These are phyloP conservation scores for Sclerospora graminicola DNA, from an alignment of 352 stramenopile species.

Conservation along the genomic window DNA sequence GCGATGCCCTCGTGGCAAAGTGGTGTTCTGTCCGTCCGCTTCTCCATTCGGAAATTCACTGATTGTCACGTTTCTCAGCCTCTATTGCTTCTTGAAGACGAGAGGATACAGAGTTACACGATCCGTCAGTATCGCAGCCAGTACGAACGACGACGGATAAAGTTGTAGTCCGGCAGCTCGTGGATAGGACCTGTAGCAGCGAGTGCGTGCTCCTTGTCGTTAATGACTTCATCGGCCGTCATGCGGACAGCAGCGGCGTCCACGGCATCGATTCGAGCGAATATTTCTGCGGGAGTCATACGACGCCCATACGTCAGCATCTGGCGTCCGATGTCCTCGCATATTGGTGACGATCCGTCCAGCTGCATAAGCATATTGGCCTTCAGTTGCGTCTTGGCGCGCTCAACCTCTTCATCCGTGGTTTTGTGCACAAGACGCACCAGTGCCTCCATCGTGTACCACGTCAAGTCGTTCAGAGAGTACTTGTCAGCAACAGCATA, in stretches of 20 bases:
- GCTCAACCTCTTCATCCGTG: conserved; percentile 94
- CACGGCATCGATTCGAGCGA: conserved; percentile 98
- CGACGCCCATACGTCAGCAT: conserved; percentile 94
- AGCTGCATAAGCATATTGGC: conserved; percentile 99
- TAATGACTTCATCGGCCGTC: conserved; percentile 87
- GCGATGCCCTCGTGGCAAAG: conserved; percentile 23
- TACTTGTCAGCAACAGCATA: conserved; percentile 93
- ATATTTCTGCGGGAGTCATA: conserved; percentile 98
- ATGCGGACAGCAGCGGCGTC: conserved; percentile 89
- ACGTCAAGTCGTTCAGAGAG: conserved; percentile 93
- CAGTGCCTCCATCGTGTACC: conserved; percentile 92
- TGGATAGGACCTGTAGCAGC: conserved; percentile 96
- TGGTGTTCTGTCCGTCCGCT: conserved; percentile 20
- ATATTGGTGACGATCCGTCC: conserved; percentile 96
- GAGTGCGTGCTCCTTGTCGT: conserved; percentile 98
- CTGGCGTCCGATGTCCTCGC: conserved; percentile 99
- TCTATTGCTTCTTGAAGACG: conserved; percentile 24
- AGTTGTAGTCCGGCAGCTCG: conserved; percentile 99
- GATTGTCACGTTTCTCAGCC: conserved; percentile 18
- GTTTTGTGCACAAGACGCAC: conserved; percentile 94
- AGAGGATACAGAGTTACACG: conserved; percentile 10
- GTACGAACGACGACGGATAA: conserved; percentile 98
- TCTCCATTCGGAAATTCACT: conserved; percentile 21
- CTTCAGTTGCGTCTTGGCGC: conserved; percentile 98
- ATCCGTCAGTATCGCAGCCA: conserved; percentile 88